Evolutionary conservation across 2,329 filamentous ascomycete genomes (phyloP).

Genomic region (Alternaria metachromatica): DNA sequence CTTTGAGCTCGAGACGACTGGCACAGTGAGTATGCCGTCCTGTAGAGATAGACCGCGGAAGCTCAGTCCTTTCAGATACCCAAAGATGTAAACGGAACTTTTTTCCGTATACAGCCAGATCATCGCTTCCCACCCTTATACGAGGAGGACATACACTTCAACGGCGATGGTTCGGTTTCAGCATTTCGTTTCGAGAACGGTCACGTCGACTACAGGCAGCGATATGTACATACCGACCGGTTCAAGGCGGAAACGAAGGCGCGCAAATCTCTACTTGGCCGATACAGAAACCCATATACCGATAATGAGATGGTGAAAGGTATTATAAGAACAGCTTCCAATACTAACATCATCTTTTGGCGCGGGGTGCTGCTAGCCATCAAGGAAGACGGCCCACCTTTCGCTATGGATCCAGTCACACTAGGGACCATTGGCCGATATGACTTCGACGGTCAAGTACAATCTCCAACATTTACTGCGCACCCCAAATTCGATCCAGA

Average conservation of each 20-base stretch:
- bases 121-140: slow-evolving; percentile 62
- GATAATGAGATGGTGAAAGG: slow-evolving; percentile 63
- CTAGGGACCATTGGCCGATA: slow-evolving; percentile 50
- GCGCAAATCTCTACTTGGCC: slow-evolving; percentile 57
- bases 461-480: slow-evolving; percentile 52
- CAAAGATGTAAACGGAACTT: slow-evolving; percentile 53
- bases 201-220: slow-evolving; percentile 52
- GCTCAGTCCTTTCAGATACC: slow-evolving; percentile 39
- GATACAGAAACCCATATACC: slow-evolving; percentile 65
- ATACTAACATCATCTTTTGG: slow-evolving; percentile 68
- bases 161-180: slow-evolving; percentile 54
- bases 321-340: slow-evolving; percentile 63
- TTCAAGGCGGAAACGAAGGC: slow-evolving; percentile 50
- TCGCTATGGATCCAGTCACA: slow-evolving; percentile 50
- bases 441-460: slow-evolving; percentile 50
- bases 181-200: slow-evolving; percentile 53
- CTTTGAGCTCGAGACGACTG: slow-evolving; percentile 49
- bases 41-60: neutral
- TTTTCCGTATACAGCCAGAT: slow-evolving; percentile 54
- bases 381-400: slow-evolving; percentile 56
- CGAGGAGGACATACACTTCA: slow-evolving; percentile 61
- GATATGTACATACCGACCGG: slow-evolving; percentile 53
- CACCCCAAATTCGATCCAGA: slow-evolving; percentile 55
- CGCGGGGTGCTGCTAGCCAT: slow-evolving; percentile 61
- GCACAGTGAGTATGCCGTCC: slow-evolving; percentile 23